Conservation (phyloP, 2,329 filamentous ascomycete species). For the Fusarium praegraminearum region DNA sequence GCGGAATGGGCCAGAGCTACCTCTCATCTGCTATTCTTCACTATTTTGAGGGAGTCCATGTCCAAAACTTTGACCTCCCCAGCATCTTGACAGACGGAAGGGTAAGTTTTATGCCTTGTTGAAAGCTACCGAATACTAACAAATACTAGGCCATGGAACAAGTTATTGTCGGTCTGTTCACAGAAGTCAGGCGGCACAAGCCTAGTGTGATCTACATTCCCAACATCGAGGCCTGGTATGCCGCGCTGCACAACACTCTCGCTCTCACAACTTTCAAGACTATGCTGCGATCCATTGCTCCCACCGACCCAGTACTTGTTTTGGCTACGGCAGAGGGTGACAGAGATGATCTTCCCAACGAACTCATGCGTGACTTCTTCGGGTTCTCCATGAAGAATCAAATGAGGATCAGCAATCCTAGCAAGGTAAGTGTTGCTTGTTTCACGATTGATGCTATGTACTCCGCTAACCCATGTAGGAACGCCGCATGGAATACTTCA, state of each 20-base stretch:
- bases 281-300: conserved; percentile 83
- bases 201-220: conserved; percentile 97
- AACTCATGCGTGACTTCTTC: conserved; percentile 82
- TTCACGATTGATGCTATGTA: neutral
- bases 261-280: conserved; percentile 85
- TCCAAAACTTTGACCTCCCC: conserved; percentile 93
- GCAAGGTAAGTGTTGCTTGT: conserved; percentile 62
- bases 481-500: conserved; percentile 84
- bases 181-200: conserved; percentile 93
- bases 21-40: conserved; percentile 86
- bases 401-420: conserved; percentile 76
- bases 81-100: conserved; percentile 87
- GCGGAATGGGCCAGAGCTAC: conserved; percentile 95
- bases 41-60: conserved; percentile 92
- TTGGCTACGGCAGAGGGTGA: conserved; percentile 85
- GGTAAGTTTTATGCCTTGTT: conserved; percentile 58
- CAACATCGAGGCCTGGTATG: conserved; percentile 88
- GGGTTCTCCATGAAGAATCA: conserved; percentile 85
- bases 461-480: conserved; percentile 52
- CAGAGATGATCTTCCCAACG: conserved; percentile 68
- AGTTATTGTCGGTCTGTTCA: conserved; percentile 89
- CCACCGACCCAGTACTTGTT: conserved; percentile 89
- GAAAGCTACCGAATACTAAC: conserved; percentile 37
- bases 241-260: conserved; percentile 69
- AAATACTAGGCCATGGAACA: conserved; percentile 77